Conservation (phyloP, 164 flowering plant species). For the Magnolia kwangsiensis region DNA sequence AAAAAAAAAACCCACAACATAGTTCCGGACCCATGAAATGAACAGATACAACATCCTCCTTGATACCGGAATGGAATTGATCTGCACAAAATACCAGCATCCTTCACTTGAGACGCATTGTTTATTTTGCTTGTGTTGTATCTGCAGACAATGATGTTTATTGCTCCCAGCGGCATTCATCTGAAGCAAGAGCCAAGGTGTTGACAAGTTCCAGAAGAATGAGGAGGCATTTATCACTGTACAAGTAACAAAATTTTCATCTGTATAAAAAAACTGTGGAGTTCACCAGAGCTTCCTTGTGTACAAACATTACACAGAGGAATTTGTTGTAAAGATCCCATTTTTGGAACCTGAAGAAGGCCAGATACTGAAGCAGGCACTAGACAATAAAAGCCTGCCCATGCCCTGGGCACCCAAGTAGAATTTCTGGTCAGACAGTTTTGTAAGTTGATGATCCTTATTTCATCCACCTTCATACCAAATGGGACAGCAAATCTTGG, state of each 20-base stretch:
- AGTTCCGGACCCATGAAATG: too few species aligned
- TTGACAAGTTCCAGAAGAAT: slow-evolving; percentile 24
- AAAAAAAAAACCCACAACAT: too few species aligned
- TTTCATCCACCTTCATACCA: slow-evolving; percentile 10
- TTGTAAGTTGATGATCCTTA: slow-evolving; percentile 10
- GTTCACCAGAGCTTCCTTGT: slow-evolving; percentile 22
- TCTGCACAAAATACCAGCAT: neutral
- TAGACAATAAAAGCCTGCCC: slow-evolving; percentile 20
- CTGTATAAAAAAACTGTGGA: slow-evolving; percentile 29
- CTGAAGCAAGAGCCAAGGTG: slow-evolving; percentile 62
- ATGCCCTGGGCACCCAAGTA: slow-evolving; percentile 5
- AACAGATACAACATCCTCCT: too few species aligned
- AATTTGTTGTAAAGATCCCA: slow-evolving; percentile 33
- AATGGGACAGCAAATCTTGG: slow-evolving; percentile 15
- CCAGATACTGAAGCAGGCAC: slow-evolving; percentile 22
- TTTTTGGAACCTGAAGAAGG: slow-evolving; percentile 28
- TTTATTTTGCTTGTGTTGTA: neutral
- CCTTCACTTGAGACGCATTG: neutral
- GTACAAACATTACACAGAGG: slow-evolving; percentile 19
- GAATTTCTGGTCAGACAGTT: slow-evolving; percentile 9
- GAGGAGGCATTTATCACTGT: slow-evolving; percentile 18
- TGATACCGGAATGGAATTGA: neutral
- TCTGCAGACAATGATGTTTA: slow-evolving; percentile 17
- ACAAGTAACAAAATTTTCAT: slow-evolving; percentile 26
- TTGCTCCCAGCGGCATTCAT: slow-evolving; percentile 28